These are phyloP conservation scores for Sonneratia alba DNA, from an alignment of 345 rosid species.

Conservation along the genomic window DNA sequence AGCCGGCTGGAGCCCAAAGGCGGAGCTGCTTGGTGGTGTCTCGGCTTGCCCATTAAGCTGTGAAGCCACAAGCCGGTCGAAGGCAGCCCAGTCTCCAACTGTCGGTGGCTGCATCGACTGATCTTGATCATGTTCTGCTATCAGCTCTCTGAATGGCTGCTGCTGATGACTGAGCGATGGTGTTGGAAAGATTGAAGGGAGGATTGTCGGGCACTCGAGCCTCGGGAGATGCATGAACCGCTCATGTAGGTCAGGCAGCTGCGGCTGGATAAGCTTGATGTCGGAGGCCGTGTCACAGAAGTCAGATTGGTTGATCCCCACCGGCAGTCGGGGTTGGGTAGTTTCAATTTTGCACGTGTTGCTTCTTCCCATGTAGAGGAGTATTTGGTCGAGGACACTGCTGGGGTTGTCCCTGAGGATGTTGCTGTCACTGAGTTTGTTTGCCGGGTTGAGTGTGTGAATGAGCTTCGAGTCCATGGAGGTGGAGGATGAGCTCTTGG, in stretches of 20 bases:
- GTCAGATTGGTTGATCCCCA: conserved; percentile 6
- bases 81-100: conserved; percentile 62
- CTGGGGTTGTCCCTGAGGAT: conserved; percentile 9
- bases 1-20: conserved; percentile 25
- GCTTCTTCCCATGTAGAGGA: conserved; percentile 51
- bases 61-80: conserved; percentile 85
- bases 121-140: conserved; percentile 19
- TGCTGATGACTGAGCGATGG: conserved; percentile 6
- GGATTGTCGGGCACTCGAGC: conserved; percentile 44
- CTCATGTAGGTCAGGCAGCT: conserved; percentile 14
- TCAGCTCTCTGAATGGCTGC: conserved; percentile 18
- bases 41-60: conserved; percentile 68
- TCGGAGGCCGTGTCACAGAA: conserved; percentile 9
- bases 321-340: background rate
- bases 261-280: background rate
- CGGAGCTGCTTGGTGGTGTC: conserved; percentile 21
- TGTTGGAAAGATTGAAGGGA: conserved; percentile 1
- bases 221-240: conserved; percentile 66
- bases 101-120: conserved; percentile 16
- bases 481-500: conserved; percentile 43
- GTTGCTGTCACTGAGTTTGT: background rate
- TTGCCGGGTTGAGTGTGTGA: conserved; percentile 16
- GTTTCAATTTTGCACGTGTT: conserved; percentile 2
- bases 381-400: conserved; percentile 56
- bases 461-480: conserved; percentile 24